A percentile compares a stretch with the other conserved stretches of the same genome.
phyloP scores from a whole-genome alignment of 73 alveolate species.

The Blepharisma stoltei region DNA sequence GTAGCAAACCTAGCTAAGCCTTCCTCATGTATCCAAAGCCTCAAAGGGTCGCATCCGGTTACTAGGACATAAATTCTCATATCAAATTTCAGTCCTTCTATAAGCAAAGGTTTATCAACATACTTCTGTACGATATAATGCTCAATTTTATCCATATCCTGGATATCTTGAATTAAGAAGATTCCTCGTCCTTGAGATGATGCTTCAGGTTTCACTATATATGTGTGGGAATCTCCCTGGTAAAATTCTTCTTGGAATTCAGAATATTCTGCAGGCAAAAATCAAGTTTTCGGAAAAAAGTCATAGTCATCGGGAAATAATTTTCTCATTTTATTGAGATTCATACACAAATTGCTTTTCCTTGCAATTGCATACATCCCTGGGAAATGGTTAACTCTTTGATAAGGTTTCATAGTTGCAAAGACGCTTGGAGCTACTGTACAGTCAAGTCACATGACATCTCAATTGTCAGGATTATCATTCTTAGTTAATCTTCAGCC shows the following conservation, averaged over 20 bases:
- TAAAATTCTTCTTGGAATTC: constrained; percentile 11
- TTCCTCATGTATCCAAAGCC: constrained; percentile 88
- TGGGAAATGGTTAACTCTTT: constrained; percentile 43
- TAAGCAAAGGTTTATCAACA: constrained; percentile 82
- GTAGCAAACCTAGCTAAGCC: constrained; percentile 96
- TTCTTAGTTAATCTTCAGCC: neutral
- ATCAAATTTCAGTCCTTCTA: constrained; percentile 92
- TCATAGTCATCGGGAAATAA: constrained; percentile 37
- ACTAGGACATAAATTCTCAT: constrained; percentile 89
- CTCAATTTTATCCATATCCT: constrained; percentile 28
- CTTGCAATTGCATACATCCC: constrained; percentile 42
- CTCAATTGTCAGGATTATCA: constrained; percentile 21
- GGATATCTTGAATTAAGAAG: constrained; percentile 33
- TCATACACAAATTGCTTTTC: constrained; percentile 30
- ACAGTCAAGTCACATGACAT: constrained; percentile 23
- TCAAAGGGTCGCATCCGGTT: constrained; percentile 82
- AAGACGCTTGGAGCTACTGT: neutral
- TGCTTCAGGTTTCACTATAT: constrained; percentile 48
- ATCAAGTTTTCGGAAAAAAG: constrained; percentile 49
- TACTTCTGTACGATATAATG: constrained; percentile 76
- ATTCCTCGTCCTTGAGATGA: constrained; percentile 54
- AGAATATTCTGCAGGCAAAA: constrained; percentile 39
- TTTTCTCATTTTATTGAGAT: constrained; percentile 33
- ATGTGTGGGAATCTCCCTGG: constrained; percentile 20
- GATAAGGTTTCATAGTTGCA: constrained; percentile 13